These are phyloP conservation scores for Capsicum chinense DNA, from an alignment of 257 asterid genomes.

Conservation along the genomic window DNA sequence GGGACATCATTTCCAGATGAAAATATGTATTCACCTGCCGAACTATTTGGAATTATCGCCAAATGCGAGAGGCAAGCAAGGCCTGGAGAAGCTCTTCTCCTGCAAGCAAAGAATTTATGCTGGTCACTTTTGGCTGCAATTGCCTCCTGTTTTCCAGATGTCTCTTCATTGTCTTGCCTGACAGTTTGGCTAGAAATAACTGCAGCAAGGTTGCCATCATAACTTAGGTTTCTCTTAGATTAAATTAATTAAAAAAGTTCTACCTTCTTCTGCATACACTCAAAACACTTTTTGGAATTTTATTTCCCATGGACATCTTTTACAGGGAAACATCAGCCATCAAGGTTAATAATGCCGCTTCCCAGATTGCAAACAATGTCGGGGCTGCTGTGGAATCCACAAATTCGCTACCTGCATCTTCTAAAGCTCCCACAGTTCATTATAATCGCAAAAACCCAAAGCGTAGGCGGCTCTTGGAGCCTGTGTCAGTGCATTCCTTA, in stretches of 20 bases:
- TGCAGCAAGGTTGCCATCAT: conserved; percentile 78
- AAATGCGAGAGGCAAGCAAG: conserved; percentile 85
- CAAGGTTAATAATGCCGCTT: conserved; percentile 89
- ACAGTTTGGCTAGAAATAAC: conserved; percentile 97
- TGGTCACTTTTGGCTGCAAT: conserved; percentile 97
- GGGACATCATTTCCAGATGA: conserved; percentile 53
- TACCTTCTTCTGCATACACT: neutral
- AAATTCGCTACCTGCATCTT: conserved; percentile 73
- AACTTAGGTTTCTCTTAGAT: conserved; percentile 29
- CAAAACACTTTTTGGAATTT: conserved; percentile 22
- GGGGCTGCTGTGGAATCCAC: conserved; percentile 93
- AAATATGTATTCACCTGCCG: conserved; percentile 68
- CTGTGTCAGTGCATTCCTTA: conserved; percentile 48
- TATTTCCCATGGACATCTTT: conserved; percentile 37
- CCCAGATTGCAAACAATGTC: conserved; percentile 87
- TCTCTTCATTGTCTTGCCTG: conserved; percentile 81
- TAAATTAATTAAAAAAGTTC: conserved; percentile 4
- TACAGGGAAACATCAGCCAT: conserved; percentile 96
- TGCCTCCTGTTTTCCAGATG: conserved; percentile 95
- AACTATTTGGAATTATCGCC: conserved; percentile 89
- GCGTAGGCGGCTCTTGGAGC: conserved; percentile 83
- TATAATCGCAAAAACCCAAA: conserved; percentile 83
- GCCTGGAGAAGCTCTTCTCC: conserved; percentile 93
- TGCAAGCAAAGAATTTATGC: conserved; percentile 90
- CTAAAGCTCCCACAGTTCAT: conserved; percentile 68